These are phyloP conservation scores for Xeromyces bisporus DNA, from an alignment of 495 filamentous ascomycete genomes.

Conservation along the genomic window DNA sequence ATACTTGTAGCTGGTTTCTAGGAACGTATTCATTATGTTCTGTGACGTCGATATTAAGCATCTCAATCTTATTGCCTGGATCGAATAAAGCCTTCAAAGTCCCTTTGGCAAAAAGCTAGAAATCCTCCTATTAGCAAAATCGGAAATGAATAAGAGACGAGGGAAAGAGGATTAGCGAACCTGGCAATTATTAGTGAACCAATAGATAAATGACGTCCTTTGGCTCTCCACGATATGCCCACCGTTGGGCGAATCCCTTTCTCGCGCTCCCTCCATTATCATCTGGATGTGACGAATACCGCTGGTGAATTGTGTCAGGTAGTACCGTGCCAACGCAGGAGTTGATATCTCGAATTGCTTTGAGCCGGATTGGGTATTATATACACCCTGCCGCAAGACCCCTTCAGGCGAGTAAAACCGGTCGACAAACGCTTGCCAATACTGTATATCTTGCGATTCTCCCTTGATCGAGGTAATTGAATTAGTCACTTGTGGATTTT, in stretches of 20 bases:
- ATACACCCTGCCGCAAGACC: slow-evolving; percentile 49
- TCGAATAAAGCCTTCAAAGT: slow-evolving; percentile 50
- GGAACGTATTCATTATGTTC: slow-evolving; percentile 55
- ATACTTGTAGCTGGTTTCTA: slow-evolving; percentile 28
- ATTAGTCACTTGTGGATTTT: slow-evolving; percentile 8
- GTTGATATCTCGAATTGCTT: slow-evolving; percentile 70
- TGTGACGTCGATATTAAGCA: slow-evolving; percentile 49
- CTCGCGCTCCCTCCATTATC: slow-evolving; percentile 40
- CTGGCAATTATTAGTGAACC: slow-evolving; percentile 54
- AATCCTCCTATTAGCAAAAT: slow-evolving; percentile 6
- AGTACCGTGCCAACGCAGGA: slow-evolving; percentile 61
- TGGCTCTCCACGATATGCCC: slow-evolving; percentile 45
- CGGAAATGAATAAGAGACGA: neutral
- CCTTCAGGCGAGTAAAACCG: slow-evolving; percentile 58
- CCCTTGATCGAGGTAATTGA: slow-evolving; percentile 29
- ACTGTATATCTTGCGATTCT: slow-evolving; percentile 41
- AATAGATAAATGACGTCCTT: slow-evolving; percentile 51
- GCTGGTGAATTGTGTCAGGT: slow-evolving; percentile 67
- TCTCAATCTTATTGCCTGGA: slow-evolving; percentile 49
- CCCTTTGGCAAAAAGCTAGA: slow-evolving; percentile 46
- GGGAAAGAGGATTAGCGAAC: slow-evolving; percentile 31
- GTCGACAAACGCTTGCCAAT: slow-evolving; percentile 62
- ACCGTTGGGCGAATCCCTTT: slow-evolving; percentile 40
- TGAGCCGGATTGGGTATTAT: slow-evolving; percentile 25
- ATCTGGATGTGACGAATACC: slow-evolving; percentile 67